A percentile compares a stretch with the other conserved stretches of the same genome.
Conservation (phyloP, 805 yeast species). For the Zygosaccharomyces rouxii region DNA sequence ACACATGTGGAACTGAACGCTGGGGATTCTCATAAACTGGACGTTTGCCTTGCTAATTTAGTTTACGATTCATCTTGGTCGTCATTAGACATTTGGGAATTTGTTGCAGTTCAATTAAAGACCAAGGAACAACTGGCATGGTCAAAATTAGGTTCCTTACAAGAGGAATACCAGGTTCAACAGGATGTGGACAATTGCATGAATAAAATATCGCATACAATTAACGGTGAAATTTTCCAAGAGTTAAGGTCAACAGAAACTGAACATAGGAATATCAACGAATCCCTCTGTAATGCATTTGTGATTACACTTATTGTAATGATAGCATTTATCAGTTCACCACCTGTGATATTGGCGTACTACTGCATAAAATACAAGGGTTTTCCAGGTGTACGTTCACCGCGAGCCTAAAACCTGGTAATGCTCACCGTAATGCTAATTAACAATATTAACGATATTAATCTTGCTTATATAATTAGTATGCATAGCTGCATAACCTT, state of each 20-base stretch:
- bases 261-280: constrained; percentile 18
- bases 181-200: constrained; percentile 8
- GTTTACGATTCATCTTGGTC: constrained; percentile 37
- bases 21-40: constrained; percentile 10
- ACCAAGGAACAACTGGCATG: constrained; percentile 5
- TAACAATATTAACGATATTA: background rate
- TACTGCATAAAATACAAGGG: constrained; percentile 3
- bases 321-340: background rate
- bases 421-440: background rate
- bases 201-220: background rate
- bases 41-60: constrained; percentile 31
- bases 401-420: background rate
- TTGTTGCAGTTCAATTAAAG: constrained; percentile 19
- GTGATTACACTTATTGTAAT: background rate
- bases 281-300: constrained; percentile 1
- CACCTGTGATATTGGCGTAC: constrained; percentile 1
- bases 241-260: constrained; percentile 14
- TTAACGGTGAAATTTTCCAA: constrained; percentile 4
- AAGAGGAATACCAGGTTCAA: background rate
- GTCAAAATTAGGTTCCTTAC: background rate
- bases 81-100: constrained; percentile 24
- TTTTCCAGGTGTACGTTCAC: background rate
- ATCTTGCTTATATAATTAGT: background rate
- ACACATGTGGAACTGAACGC: constrained; percentile 17
- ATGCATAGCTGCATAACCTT: background rate